phyloP scores from a whole-genome alignment of 768 basidiomycete genomes.

The Mycena kentingensis region DNA sequence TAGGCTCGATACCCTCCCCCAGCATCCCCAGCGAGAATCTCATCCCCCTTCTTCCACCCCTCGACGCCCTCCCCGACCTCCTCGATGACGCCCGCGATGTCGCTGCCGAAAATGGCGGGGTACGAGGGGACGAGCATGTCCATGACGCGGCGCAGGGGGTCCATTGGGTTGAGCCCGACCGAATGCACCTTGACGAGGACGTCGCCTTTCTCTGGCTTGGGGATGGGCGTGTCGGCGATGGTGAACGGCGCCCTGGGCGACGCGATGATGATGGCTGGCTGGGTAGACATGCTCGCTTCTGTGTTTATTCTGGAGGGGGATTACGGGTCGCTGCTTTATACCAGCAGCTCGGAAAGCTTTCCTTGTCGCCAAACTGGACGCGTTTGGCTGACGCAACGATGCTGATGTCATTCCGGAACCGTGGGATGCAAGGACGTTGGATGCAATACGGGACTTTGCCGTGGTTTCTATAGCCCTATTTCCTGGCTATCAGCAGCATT shows the following conservation, averaged over 20 bases:
- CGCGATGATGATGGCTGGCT: conserved; percentile 3
- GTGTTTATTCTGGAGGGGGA: no score
- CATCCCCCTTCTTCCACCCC: conserved; percentile 34
- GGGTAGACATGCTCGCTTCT: no score
- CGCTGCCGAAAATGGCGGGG: conserved; percentile 38
- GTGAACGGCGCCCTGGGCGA: conserved; percentile 7
- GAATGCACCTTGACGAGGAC: conserved; percentile 15
- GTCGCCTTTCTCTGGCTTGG: conserved; percentile 1
- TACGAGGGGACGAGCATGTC: conserved; percentile 21
- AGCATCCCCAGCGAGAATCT: background rate
- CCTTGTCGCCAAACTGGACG: no score
- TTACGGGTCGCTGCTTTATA: no score
- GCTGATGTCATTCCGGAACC: no score
- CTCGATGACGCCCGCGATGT: conserved; percentile 38
- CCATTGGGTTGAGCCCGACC: conserved; percentile 38
- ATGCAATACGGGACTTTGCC: no score
- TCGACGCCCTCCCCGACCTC: conserved; percentile 31
- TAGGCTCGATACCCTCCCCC: conserved; percentile 4
- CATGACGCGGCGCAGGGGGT: conserved; percentile 33
- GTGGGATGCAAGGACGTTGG: no score
- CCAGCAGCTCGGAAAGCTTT: no score
- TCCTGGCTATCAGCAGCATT: no score
- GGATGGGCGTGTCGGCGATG: background rate
- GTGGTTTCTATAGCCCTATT: no score
- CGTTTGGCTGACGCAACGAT: no score